Evolutionary conservation across 805 yeast species (phyloP).

Genomic region (Myxozyma sirexii): DNA sequence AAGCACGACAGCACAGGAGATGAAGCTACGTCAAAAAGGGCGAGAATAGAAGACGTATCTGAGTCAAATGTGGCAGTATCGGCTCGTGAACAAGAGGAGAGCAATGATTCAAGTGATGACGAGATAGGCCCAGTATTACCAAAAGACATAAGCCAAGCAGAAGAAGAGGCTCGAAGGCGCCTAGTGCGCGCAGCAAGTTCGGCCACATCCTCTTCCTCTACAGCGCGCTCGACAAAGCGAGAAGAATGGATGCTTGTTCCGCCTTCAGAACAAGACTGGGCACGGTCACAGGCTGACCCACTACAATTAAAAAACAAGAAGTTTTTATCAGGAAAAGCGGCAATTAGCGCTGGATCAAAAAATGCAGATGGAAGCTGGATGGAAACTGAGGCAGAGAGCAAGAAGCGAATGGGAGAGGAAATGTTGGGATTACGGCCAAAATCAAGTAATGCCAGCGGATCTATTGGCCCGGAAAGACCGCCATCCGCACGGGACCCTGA

Average conservation of each 20-base stretch:
- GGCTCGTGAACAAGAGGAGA: neutral
- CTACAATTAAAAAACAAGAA: slow-evolving; percentile 23
- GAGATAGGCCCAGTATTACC: slow-evolving; percentile 23
- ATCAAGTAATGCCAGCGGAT: neutral
- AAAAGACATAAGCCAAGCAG: slow-evolving; percentile 12
- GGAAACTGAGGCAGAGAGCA: slow-evolving; percentile 34
- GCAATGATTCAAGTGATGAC: slow-evolving; percentile 12
- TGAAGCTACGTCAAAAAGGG: neutral
- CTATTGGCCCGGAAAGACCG: slow-evolving; percentile 14
- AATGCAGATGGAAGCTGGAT: slow-evolving; percentile 29
- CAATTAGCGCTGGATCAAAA: slow-evolving; percentile 3
- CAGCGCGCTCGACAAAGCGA: slow-evolving; percentile 15
- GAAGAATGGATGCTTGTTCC: slow-evolving; percentile 39
- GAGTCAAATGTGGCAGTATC: neutral
- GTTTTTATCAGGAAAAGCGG: slow-evolving; percentile 28
- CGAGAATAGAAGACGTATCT: neutral
- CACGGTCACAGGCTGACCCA: slow-evolving; percentile 33
- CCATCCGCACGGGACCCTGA: slow-evolving; percentile 18
- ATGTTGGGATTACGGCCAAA: slow-evolving; percentile 33
- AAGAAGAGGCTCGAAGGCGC: slow-evolving; percentile 31
- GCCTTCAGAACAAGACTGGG: slow-evolving; percentile 33
- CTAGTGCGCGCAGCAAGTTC: slow-evolving; percentile 11
- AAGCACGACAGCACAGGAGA: neutral
- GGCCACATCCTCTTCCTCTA: neutral
- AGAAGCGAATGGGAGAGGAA: slow-evolving; percentile 34